Evolutionary conservation across 345 rosid genomes (phyloP).

Genomic region (Alliaria petiolata): DNA sequence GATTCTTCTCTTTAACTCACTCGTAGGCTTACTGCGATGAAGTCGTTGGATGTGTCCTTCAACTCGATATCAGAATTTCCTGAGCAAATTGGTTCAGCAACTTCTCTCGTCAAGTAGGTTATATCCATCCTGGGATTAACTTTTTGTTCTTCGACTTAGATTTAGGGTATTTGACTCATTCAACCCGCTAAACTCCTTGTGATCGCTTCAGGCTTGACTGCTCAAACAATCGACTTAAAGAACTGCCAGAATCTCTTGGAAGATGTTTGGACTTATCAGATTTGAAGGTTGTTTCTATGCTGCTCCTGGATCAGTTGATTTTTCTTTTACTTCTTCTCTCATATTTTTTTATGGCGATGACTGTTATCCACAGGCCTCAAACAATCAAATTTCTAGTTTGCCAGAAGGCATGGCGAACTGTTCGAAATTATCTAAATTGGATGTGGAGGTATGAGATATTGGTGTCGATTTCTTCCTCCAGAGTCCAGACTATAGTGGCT

Average conservation of each 20-base stretch:
- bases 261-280: slow-evolving; percentile 73
- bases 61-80: slow-evolving; percentile 60
- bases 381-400: slow-evolving; percentile 57
- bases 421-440: slow-evolving; percentile 65
- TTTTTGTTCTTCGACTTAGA: too few species aligned
- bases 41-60: slow-evolving; percentile 76
- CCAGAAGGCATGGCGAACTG: slow-evolving; percentile 75
- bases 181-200: slow-evolving; percentile 4
- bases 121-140: too few species aligned
- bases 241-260: slow-evolving; percentile 74
- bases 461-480: not conserved
- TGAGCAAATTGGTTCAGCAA: slow-evolving; percentile 76
- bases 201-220: slow-evolving; percentile 68
- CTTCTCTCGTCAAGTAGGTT: slow-evolving; percentile 84
- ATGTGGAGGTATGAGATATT: slow-evolving; percentile 89
- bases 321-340: not conserved
- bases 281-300: slow-evolving; percentile 57
- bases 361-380: slow-evolving; percentile 58
- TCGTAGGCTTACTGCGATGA: slow-evolving; percentile 70
- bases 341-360: not conserved
- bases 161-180: not conserved
- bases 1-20: not conserved
- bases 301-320: slow-evolving; percentile 16
- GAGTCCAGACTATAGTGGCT: not conserved
- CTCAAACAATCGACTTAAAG: slow-evolving; percentile 70